Base-by-base conservation (phyloP, 164 flowering plant genomes). In the Vitis riparia region DNA sequence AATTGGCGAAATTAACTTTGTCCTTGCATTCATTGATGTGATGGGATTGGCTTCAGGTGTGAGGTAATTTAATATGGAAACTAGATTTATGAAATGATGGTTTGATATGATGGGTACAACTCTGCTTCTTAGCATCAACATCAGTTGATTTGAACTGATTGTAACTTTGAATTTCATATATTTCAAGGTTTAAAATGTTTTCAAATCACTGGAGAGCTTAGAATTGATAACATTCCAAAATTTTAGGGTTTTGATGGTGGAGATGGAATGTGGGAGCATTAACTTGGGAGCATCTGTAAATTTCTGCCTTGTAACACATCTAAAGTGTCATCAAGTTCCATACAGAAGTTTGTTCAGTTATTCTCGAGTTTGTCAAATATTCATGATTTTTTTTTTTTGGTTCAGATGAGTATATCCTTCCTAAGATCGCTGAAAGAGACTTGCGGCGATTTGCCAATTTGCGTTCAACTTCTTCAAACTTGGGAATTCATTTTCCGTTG, bases 391-490 rank as follows among this genome's bases (percentile, higher is more conserved):
- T 49, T 49, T 53, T 63, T 58, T 16, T 27, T 75, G 68, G 69
- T 47, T 66, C 78, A 92, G 98, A 95, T 81, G 99, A 92, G 74
- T 92, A 92, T 62, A 92, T 92, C 70, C 93, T 95, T 74, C 97
- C 99, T 0, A 92, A 88, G 85, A 89, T 92, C 71, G 97, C 93
- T 60, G 99, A 95, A 79, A 87, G 96, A 79, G 85, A 92, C 65
- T 74, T 95, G 71, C 83, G 98, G 30, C 77, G 92, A 68, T 90
- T 86, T 78, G 86, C 92, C 51, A 87, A 89, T 68, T 72, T 92
- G 75, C 94, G 92, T 2, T 71, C 80, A 7, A 67, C 81, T 68
- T 87, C 97, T 67, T 81, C 86, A 53, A 71, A 61, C 49, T 65
- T 88, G 17, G 94, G 91, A 60, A 68, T 84, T 75, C 79, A 65